Base-by-base conservation (phyloP, 1,139 yeast species). In the Geotrichum phurueaensis region DNA sequence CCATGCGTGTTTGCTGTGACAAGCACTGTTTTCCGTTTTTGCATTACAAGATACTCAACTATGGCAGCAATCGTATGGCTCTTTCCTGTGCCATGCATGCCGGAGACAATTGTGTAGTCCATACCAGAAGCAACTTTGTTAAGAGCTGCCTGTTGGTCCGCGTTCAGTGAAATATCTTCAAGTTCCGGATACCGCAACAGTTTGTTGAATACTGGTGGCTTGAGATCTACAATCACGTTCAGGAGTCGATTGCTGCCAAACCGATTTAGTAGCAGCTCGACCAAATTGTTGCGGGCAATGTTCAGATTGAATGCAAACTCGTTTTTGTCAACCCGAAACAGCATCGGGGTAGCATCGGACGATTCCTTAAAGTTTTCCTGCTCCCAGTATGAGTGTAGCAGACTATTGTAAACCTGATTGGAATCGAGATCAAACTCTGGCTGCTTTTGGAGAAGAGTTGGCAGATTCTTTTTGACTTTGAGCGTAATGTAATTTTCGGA, bases 61-160 rank as follows among this genome's bases (percentile, higher is more conserved):
- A 94, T 71, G 54, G 86, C 85, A 0, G 96, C 89, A 62, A 94
- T 89, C 0, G 92, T 87, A 0, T 98, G 92, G 0, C 99, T 94
- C 70, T 95, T 94, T 18, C 99, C 99, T 0, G 99, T 94, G 1
- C 99, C 99, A 0, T 99, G 99, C 99, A 95, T 94, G 0, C 99
- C 99, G 61, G 92, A 75, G 43, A 94, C 82, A 65, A 94, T 77
- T 1, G 94, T 79, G 70, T 89, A 94, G 70, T 92, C 96, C 57
- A 85, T 74, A 0, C 96, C 81, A 22, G 79, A 72, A 58, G 90
- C 71, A 0, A 84, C 90, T 65, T 79, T 81, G 13, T 83, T 80
- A 53, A 94, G 79, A 0, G 98, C 98, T 1, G 64, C 67, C 4
- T 76, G 64, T 70, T 94, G 99, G 68, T 90, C 96, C 0, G 71